A percentile compares a stretch with the other conserved stretches of the same genome.
phyloP scores from a whole-genome alignment of 306 rosid species.

The Dryas drummondii region DNA sequence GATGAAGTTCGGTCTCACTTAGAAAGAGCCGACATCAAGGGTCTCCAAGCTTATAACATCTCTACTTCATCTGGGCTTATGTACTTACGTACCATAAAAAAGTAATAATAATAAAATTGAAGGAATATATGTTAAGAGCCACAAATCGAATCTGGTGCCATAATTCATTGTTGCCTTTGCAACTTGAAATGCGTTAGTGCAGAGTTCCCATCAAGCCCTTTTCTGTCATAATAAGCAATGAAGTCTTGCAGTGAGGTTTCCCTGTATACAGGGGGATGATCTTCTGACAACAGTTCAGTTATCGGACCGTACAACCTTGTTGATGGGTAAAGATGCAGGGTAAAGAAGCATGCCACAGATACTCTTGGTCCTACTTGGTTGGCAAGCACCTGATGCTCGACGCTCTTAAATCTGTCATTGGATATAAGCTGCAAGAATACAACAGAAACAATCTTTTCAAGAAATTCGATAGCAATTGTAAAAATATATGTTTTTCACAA shows the following conservation, averaged over 20 bases:
- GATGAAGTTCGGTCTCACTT: too few species aligned
- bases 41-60: background rate
- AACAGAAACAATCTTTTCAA: background rate
- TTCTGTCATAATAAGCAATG: background rate
- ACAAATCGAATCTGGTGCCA: too few species aligned
- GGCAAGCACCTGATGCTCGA: conserved; percentile 28
- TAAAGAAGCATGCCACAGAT: conserved; percentile 25
- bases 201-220: conserved; percentile 26
- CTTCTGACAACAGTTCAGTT: conserved; percentile 17
- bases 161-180: background rate
- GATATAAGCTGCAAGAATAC: conserved; percentile 29
- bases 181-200: conserved; percentile 28
- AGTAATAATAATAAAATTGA: background rate
- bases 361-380: conserved; percentile 18
- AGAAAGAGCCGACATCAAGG: too few species aligned
- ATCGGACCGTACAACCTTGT: conserved; percentile 20
- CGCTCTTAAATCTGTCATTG: conserved; percentile 32
- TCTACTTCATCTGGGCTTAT: background rate
- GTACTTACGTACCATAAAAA: background rate
- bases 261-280: conserved; percentile 24
- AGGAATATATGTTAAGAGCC: background rate
- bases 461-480: too few species aligned
- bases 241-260: conserved; percentile 17
- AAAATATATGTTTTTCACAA: background rate
- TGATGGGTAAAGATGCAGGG: background rate